Evolutionary conservation across 306 rosid species (phyloP), one percentile per base, ranked within the genome.

Genomic region (apple (Malus domestica)): DNA sequence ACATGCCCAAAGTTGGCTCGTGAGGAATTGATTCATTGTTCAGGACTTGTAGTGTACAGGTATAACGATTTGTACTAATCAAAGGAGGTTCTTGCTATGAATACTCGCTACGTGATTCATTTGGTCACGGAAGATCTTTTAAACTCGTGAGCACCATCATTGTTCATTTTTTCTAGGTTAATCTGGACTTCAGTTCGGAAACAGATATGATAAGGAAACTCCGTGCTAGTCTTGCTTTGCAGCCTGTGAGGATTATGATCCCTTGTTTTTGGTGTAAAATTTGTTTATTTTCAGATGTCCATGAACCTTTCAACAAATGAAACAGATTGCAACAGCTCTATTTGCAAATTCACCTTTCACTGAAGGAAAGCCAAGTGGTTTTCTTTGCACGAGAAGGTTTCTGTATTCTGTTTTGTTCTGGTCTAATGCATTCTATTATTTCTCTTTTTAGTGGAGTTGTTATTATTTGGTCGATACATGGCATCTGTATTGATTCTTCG

Each of bases 1-100:
- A 92, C 92, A 92, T 92, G 99, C 99, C 97, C 67, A 87, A 92
- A 88, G 99, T 95, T 79, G 97, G 99, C 66, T 77, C 97, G 16
- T 93, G 92, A n/a, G 99, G 97, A 78, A 93, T 92, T 78, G 97
- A 95, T 83, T 90, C 90, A 97, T 90, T 92, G 99, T 88, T 92
- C 86, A 88, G 99, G 88, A 95, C 99, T 58, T 95, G 97, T 85
- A 95, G 97, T 61, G 97, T 92, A 55, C 99, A 92, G 97, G 99
- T 92, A 83, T 80, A 81, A 77, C 68, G 25, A 58, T 18, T 55
- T 65, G 49, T 78, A 66, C 65, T 65, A 49, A 71, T 68, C 38
- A 61, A 65, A 65, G 51, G 46, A 20, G 71, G 68, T 67, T n/a
- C 33, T 69, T 79, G 49, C 10, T 25, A 52, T 68, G 70, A 23